A percentile compares a stretch with the other conserved stretches of the same genome.
These are phyloP conservation scores for Pseudocercospora eumusae DNA, from an alignment of 2,329 filamentous ascomycete species.

Conservation along the genomic window DNA sequence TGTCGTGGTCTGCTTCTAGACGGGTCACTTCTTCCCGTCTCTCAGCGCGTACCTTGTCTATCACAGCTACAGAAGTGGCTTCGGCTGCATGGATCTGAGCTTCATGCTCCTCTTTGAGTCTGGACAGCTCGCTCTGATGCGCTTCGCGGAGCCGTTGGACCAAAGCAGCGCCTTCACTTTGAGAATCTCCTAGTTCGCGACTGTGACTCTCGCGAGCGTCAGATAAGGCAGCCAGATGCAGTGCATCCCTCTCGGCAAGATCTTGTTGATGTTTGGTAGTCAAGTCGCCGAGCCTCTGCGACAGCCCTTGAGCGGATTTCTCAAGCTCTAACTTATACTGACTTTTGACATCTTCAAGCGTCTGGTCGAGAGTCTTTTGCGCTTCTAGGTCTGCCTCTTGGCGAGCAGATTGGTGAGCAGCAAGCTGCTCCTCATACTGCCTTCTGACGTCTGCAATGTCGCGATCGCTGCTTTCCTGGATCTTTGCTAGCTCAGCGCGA, in stretches of 20 bases:
- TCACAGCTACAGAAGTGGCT: background rate
- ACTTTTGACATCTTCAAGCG: background rate
- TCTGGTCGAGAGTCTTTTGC: background rate
- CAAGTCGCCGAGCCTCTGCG: background rate
- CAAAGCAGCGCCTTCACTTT: background rate
- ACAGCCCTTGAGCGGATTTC: background rate
- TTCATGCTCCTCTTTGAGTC: conserved; percentile 4
- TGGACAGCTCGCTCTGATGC: conserved; percentile 1
- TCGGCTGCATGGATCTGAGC: background rate
- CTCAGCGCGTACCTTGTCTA: background rate
- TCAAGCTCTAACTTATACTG: background rate
- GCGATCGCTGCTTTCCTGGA: background rate
- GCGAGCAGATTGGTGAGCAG: background rate
- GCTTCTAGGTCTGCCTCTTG: background rate
- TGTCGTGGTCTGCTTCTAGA: conserved; percentile 11
- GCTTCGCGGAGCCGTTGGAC: conserved; percentile 2
- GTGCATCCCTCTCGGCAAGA: background rate
- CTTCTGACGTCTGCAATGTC: background rate
- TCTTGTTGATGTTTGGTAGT: background rate
- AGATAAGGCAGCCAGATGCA: background rate
- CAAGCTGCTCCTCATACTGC: background rate
- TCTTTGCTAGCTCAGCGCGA: background rate
- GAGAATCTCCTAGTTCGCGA: background rate
- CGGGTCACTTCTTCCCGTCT: background rate
- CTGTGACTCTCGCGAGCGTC: conserved; percentile 1